Conservation (phyloP, 2,329 filamentous ascomycete species). For the Paraconiothyrium sp. region DNA sequence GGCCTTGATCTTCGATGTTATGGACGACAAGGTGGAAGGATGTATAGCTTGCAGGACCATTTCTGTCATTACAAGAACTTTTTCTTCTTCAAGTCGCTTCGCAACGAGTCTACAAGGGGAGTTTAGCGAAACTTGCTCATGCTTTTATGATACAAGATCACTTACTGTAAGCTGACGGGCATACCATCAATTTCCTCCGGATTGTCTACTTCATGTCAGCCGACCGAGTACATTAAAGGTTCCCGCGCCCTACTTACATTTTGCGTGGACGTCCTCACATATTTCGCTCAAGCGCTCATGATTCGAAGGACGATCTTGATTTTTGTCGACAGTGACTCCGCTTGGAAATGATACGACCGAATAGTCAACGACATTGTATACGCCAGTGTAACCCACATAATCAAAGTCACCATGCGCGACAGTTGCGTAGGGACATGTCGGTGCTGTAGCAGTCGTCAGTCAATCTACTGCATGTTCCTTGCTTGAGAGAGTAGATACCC, state of each 20-base stretch:
- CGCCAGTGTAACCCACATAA: constrained; percentile 58
- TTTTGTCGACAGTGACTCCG: constrained; percentile 51
- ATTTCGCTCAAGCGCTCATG: constrained; percentile 45
- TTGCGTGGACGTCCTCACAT: constrained; percentile 52
- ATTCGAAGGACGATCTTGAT: constrained; percentile 44
- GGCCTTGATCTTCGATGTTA: constrained; percentile 9
- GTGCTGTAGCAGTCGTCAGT: constrained; percentile 37
- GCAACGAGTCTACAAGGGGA: constrained; percentile 43
- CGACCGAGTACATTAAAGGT: not conserved
- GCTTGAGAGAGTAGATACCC: constrained; percentile 27
- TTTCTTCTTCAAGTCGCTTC: constrained; percentile 54
- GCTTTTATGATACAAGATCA: not conserved
- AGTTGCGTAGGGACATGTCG: constrained; percentile 57
- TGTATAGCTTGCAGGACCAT: constrained; percentile 44
- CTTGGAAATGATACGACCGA: constrained; percentile 56
- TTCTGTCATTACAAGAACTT: constrained; percentile 52
- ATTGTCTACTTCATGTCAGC: constrained; percentile 42
- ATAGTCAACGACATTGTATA: constrained; percentile 61
- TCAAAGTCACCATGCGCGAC: constrained; percentile 56
- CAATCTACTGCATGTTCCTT: not conserved
- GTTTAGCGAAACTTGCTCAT: constrained; percentile 8
- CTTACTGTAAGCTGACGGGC: constrained; percentile 54
- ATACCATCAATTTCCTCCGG: constrained; percentile 53
- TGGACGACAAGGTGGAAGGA: constrained; percentile 11
- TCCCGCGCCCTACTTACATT: constrained; percentile 47